Percentiles rank a stretch among this genome's conserved stretches.
Conservation (phyloP, 345 rosid genomes). For the Turnera subulata region DNA sequence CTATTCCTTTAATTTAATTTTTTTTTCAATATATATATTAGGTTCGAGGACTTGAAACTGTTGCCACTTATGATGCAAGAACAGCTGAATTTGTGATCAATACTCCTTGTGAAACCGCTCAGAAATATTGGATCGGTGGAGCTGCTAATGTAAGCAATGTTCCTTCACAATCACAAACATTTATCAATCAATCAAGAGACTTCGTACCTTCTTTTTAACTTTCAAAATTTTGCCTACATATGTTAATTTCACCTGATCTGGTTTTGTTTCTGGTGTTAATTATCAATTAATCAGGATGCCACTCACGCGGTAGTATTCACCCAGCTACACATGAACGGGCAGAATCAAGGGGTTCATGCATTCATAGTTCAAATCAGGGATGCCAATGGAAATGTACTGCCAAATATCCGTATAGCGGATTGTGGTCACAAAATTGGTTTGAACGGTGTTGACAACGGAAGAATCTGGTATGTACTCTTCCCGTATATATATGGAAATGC, state of each 20-base stretch:
- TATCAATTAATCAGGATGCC: conserved; percentile 60
- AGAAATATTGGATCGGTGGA: conserved; percentile 97
- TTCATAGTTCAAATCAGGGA: too few relatives aligned
- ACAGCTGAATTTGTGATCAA: conserved; percentile 74
- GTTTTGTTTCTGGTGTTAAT: conserved; percentile 17
- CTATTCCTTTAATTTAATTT: too few relatives aligned
- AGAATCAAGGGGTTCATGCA: too few relatives aligned
- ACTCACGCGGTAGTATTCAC: too few relatives aligned
- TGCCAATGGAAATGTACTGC: too few relatives aligned
- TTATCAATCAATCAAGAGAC: too few relatives aligned
- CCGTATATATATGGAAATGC: not conserved
- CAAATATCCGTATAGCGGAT: too few relatives aligned
- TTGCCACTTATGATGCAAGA: conserved; percentile 66
- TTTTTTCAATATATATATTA: conserved; percentile 28
- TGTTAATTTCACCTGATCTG: not conserved
- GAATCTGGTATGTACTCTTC: conserved; percentile 59
- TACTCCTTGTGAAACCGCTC: too few relatives aligned
- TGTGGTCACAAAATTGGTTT: conserved; percentile 94
- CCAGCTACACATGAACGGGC: too few relatives aligned
- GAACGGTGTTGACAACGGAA: conserved; percentile 96
- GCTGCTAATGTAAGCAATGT: conserved; percentile 64
- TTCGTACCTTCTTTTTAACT: too few relatives aligned
- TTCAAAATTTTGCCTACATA: not conserved
- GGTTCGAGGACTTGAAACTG: conserved; percentile 94
- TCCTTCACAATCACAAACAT: not conserved